These are phyloP conservation scores for Filosporella fistucella DNA, from an alignment of 495 filamentous ascomycete species.

Conservation along the genomic window DNA sequence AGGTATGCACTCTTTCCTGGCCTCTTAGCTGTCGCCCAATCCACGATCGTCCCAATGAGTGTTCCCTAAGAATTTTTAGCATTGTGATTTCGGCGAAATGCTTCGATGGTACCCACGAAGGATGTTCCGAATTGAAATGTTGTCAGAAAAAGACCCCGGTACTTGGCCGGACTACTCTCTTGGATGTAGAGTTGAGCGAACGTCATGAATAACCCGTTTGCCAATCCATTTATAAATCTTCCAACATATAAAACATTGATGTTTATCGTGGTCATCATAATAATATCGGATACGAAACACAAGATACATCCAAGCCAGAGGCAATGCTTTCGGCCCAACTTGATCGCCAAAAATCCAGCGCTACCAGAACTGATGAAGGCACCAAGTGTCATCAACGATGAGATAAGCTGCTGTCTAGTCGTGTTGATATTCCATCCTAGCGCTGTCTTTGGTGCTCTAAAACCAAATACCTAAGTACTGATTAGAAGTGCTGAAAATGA, in stretches of 20 bases:
- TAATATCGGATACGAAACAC: constrained; percentile 43
- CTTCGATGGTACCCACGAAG: too few species aligned
- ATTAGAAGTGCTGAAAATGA: too few species aligned
- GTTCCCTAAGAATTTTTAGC: constrained; percentile 28
- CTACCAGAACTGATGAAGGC: constrained; percentile 54
- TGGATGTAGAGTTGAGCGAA: constrained; percentile 57
- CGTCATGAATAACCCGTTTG: constrained; percentile 55
- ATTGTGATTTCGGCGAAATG: too few species aligned
- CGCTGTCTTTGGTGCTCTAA: constrained; percentile 33
- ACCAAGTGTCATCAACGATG: constrained; percentile 55
- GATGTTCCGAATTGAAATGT: too few species aligned
- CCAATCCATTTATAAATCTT: constrained; percentile 50
- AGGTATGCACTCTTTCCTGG: constrained; percentile 44
- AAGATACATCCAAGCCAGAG: constrained; percentile 45
- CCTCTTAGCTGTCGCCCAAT: constrained; percentile 49
- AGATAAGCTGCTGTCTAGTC: constrained; percentile 50
- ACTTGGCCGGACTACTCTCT: constrained; percentile 29
- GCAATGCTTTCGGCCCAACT: constrained; percentile 40
- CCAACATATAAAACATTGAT: constrained; percentile 53
- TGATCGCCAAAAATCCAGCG: constrained; percentile 41
- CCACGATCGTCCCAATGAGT: constrained; percentile 57
- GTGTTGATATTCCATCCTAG: constrained; percentile 53
- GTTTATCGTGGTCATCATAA: constrained; percentile 52
- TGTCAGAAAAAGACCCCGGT: too few species aligned
- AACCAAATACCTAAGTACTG: constrained; percentile 28